Conservation (phyloP, 164 flowering plant species). For the Cinnamomum chago region DNA sequence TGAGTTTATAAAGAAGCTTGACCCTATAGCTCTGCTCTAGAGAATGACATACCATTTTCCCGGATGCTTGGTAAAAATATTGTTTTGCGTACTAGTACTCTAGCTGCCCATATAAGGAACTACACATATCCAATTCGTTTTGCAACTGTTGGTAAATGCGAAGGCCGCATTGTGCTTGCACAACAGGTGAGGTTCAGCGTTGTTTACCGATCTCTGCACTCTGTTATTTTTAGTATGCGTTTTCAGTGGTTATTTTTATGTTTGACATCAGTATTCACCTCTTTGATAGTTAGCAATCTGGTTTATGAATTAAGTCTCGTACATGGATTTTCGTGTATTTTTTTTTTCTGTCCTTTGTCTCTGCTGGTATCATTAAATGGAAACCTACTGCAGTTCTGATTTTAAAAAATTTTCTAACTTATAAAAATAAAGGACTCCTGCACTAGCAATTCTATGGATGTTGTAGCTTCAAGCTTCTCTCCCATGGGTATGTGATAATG, state of each 20-base stretch:
- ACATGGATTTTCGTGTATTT: too few species aligned
- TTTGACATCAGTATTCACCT: too few species aligned
- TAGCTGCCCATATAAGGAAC: slow-evolving; percentile 69
- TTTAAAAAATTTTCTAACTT: too few species aligned
- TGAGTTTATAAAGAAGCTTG: slow-evolving; percentile 77
- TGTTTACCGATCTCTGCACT: slow-evolving; percentile 5
- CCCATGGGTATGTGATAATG: too few species aligned
- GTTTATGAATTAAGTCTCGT: too few species aligned
- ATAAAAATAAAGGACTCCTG: too few species aligned
- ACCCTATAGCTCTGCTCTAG: slow-evolving; percentile 65
- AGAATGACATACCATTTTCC: slow-evolving; percentile 78
- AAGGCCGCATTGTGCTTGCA: slow-evolving; percentile 86
- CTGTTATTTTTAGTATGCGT: neutral
- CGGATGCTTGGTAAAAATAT: slow-evolving; percentile 76
- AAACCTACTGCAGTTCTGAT: too few species aligned
- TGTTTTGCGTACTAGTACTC: slow-evolving; percentile 55
- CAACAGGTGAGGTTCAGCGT: slow-evolving; percentile 70
- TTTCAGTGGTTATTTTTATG: neutral
- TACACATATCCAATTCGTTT: slow-evolving; percentile 77
- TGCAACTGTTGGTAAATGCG: slow-evolving; percentile 74
- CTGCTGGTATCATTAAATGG: too few species aligned
- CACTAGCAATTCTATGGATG: too few species aligned
- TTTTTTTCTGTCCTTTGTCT: too few species aligned
- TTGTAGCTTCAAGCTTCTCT: too few species aligned
- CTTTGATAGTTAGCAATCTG: too few species aligned